These are phyloP conservation scores for Haplographium delicatum DNA, from an alignment of 495 filamentous ascomycete species.

Conservation along the genomic window DNA sequence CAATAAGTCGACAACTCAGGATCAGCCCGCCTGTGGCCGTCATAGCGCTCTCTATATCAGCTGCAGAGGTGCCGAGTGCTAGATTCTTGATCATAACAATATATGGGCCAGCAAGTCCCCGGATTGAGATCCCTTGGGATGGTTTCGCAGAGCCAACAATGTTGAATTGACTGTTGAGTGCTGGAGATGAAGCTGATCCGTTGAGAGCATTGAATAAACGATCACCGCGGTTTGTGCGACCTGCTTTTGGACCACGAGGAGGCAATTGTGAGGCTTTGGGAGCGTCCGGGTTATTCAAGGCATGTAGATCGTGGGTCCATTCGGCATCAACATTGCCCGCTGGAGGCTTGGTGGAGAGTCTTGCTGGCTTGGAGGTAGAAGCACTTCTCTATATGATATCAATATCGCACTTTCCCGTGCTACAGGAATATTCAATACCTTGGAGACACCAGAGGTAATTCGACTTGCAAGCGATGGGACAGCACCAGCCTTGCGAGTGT, in stretches of 20 bases:
- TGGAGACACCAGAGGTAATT: slow-evolving; percentile 31
- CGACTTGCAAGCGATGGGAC: slow-evolving; percentile 63
- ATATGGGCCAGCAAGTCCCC: slow-evolving; percentile 74
- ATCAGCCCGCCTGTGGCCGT: slow-evolving; percentile 66
- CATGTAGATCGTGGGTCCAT: slow-evolving; percentile 55
- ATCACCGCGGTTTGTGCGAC: slow-evolving; percentile 25
- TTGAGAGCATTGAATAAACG: slow-evolving; percentile 32
- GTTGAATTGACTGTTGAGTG: slow-evolving; percentile 27
- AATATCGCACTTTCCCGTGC: not conserved
- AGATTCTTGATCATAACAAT: slow-evolving; percentile 87
- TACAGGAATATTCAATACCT: slow-evolving; percentile 7
- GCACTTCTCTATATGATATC: slow-evolving; percentile 35
- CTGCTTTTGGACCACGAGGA: slow-evolving; percentile 26
- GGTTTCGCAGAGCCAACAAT: slow-evolving; percentile 22
- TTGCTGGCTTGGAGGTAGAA: slow-evolving; percentile 36
- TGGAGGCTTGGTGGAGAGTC: slow-evolving; percentile 26
- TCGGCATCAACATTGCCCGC: slow-evolving; percentile 46
- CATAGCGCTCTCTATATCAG: slow-evolving; percentile 87
- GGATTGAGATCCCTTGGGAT: slow-evolving; percentile 61
- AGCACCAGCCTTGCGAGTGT: slow-evolving; percentile 35
- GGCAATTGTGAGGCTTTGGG: slow-evolving; percentile 27
- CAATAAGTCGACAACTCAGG: slow-evolving; percentile 64
- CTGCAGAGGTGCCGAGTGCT: slow-evolving; percentile 85
- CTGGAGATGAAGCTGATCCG: slow-evolving; percentile 29
- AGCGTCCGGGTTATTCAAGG: slow-evolving; percentile 29